Evolutionary conservation across 2,329 filamentous ascomycete species (phyloP).

Genomic region (Claviceps arundinis): DNA sequence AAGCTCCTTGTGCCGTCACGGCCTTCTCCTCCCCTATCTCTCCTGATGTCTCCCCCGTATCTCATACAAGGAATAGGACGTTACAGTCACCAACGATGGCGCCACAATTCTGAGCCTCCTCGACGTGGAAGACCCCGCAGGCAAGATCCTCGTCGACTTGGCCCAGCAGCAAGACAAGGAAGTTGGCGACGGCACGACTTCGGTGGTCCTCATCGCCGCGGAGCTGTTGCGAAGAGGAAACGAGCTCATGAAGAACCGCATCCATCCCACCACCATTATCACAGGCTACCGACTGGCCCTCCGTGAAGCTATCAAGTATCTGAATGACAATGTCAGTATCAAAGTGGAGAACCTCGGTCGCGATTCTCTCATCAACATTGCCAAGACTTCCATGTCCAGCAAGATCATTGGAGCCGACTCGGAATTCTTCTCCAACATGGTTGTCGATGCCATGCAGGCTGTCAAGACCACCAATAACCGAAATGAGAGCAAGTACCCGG

Average conservation of each 20-base stretch:
- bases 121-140: conserved; percentile 94
- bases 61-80: conserved; percentile 46
- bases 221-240: conserved; percentile 89
- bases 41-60: background rate
- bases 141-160: conserved; percentile 95
- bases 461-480: conserved; percentile 89
- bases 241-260: conserved; percentile 98
- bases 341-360: conserved; percentile 86
- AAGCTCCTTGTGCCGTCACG: conserved; percentile 21
- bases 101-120: conserved; percentile 91
- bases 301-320: conserved; percentile 93
- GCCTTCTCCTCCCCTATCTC: background rate
- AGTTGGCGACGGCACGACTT: conserved; percentile 95
- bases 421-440: conserved; percentile 95
- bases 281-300: conserved; percentile 93
- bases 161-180: conserved; percentile 99
- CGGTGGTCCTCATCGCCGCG: conserved; percentile 91
- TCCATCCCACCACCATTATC: conserved; percentile 98
- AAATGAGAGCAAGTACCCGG: conserved; percentile 88
- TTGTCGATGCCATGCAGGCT: conserved; percentile 87
- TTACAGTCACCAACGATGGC: conserved; percentile 97
- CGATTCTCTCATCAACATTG: conserved; percentile 86
- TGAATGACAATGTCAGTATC: conserved; percentile 95
- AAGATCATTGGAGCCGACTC: conserved; percentile 96
- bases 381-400: conserved; percentile 98